phyloP scores from a whole-genome alignment of 495 filamentous ascomycete genomes.

The Bombardia bombarda region DNA sequence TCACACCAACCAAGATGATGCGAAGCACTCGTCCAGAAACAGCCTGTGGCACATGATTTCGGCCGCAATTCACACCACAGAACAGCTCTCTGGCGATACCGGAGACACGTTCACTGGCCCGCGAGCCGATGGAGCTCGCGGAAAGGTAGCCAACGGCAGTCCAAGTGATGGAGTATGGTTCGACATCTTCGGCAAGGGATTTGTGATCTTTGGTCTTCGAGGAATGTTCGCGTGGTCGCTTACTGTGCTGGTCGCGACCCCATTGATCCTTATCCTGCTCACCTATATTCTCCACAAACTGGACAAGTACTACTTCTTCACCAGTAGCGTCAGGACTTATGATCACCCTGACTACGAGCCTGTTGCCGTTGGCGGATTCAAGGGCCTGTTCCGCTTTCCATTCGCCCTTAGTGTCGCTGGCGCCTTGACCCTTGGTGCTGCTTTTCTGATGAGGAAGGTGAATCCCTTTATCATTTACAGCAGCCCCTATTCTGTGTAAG shows the following conservation, averaged over 20 bases:
- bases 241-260: constrained; percentile 68
- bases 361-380: constrained; percentile 63
- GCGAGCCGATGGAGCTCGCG: constrained; percentile 42
- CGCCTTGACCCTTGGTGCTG: constrained; percentile 60
- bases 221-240: constrained; percentile 85
- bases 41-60: constrained; percentile 95
- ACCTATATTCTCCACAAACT: constrained; percentile 58
- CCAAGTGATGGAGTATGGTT: constrained; percentile 84
- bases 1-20: constrained; percentile 86
- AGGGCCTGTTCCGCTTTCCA: constrained; percentile 78
- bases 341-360: constrained; percentile 52
- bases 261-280: constrained; percentile 59
- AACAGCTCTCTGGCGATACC: constrained; percentile 61
- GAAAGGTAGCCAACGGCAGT: constrained; percentile 56
- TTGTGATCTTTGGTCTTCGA: constrained; percentile 70
- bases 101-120: constrained; percentile 57
- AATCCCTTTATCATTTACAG: constrained; percentile 87
- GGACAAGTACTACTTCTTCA: constrained; percentile 79
- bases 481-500: constrained; percentile 69
- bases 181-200: constrained; percentile 75
- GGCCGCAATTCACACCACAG: constrained; percentile 62
- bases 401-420: constrained; percentile 64
- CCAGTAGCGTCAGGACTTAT: constrained; percentile 46
- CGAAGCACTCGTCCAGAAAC: constrained; percentile 61
- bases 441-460: constrained; percentile 67